Evolutionary conservation across 2,329 filamentous ascomycete species (phyloP).

Genomic region (Teratosphaeria pseudoeucalypti): DNA sequence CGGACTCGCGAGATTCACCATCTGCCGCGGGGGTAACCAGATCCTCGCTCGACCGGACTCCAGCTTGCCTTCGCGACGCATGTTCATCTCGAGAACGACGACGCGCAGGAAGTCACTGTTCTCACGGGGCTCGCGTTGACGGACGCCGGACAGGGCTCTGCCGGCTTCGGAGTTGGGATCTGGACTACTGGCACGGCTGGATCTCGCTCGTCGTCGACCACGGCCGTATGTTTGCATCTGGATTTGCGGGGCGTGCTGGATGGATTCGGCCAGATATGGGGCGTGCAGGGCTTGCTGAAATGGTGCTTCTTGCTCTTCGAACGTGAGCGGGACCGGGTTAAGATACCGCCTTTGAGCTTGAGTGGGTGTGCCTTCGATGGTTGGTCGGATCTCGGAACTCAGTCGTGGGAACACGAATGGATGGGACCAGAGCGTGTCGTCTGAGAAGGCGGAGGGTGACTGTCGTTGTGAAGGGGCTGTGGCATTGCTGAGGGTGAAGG

Average conservation of each 20-base stretch:
- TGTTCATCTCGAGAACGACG: constrained; percentile 58
- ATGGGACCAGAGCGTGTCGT: constrained; percentile 51
- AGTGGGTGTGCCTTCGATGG: constrained; percentile 41
- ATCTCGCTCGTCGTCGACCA: constrained; percentile 15
- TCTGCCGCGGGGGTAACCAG: constrained; percentile 49
- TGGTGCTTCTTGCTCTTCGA: constrained; percentile 28
- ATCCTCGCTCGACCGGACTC: constrained; percentile 48
- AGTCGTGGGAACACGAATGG: constrained; percentile 47
- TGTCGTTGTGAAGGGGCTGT: constrained; percentile 9
- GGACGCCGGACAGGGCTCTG: constrained; percentile 27
- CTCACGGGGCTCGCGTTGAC: constrained; percentile 53
- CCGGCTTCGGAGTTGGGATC: constrained; percentile 36
- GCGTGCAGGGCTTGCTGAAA: constrained; percentile 27
- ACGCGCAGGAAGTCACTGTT: constrained; percentile 55
- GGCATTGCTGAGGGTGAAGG: constrained; percentile 34
- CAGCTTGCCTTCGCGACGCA: constrained; percentile 53
- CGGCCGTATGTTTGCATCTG: constrained; percentile 53
- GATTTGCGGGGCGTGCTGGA: constrained; percentile 43
- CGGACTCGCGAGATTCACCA: neutral
- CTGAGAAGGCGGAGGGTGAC: constrained; percentile 35
- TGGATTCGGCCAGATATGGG: constrained; percentile 20
- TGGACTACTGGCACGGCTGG: constrained; percentile 19
- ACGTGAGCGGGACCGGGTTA: constrained; percentile 41
- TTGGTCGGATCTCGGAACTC: constrained; percentile 51
- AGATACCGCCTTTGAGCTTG: constrained; percentile 50